Conservation (phyloP, 306 rosid genomes). For the barrel medic (Medicago truncatula) region DNA sequence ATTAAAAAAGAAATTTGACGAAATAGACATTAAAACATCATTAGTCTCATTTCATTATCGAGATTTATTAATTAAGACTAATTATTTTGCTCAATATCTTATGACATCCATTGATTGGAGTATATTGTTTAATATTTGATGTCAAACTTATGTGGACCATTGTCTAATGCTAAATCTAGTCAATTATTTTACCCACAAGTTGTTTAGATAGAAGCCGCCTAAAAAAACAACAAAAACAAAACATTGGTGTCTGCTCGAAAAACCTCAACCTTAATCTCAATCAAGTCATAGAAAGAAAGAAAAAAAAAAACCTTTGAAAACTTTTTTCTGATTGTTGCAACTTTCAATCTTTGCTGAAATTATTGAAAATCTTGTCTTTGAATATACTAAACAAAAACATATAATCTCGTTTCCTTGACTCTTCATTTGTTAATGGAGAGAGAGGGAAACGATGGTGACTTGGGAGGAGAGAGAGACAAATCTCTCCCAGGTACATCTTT, state of each 20-base stretch:
- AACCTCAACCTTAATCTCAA: background rate
- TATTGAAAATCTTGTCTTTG: slow-evolving; percentile 5
- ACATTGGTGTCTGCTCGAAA: slow-evolving; percentile 6
- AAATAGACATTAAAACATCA: too few species aligned
- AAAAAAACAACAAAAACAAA: background rate
- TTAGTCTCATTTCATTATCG: too few species aligned
- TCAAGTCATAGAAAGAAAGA: background rate
- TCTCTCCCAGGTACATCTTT: slow-evolving; percentile 38
- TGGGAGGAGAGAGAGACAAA: slow-evolving; percentile 42
- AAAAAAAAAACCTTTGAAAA: slow-evolving; percentile 4
- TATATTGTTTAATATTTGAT: background rate
- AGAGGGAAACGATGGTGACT: slow-evolving; percentile 43
- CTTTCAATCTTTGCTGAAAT: slow-evolving; percentile 5
- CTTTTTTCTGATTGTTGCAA: background rate
- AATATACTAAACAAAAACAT: background rate
- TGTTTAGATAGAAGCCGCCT: background rate
- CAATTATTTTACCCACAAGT: background rate
- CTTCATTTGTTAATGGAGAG: slow-evolving; percentile 59
- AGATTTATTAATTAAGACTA: too few species aligned
- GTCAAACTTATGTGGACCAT: slow-evolving; percentile 20
- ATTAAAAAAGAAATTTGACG: too few species aligned
- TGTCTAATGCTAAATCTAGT: slow-evolving; percentile 38
- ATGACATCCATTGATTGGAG: too few species aligned
- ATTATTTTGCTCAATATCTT: too few species aligned
- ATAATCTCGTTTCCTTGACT: slow-evolving; percentile 57